Conservation (phyloP, 192 early-diverging fungal species). For the Jimgerdemannia lactiflua region DNA sequence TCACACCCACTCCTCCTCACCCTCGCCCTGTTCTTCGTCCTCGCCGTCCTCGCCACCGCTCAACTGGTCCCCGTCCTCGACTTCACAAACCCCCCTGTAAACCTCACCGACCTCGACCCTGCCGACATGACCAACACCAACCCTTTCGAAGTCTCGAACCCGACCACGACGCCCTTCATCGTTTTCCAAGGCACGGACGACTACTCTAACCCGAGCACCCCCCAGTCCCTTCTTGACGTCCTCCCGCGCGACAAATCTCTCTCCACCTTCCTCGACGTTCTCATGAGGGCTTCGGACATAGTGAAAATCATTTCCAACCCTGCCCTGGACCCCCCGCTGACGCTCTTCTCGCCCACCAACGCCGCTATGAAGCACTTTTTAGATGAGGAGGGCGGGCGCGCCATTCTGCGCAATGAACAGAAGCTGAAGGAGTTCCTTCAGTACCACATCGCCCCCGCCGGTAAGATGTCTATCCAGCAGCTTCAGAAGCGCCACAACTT, state of each 20-base stretch:
- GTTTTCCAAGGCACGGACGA: conserved; percentile 1
- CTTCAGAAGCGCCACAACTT: conserved; percentile 10
- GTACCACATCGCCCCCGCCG: conserved; percentile 25
- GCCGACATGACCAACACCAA: not conserved
- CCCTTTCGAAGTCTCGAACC: not conserved
- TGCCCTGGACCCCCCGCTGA: conserved; percentile 16
- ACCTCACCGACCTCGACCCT: not conserved
- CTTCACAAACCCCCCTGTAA: not conserved
- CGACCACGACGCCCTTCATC: not conserved
- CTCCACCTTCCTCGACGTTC: conserved; percentile 31
- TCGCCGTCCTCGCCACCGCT: not conserved
- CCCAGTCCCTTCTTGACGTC: conserved; percentile 30
- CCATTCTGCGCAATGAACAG: not conserved
- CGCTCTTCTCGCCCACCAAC: conserved; percentile 30
- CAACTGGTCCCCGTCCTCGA: not conserved
- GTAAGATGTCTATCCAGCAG: conserved; percentile 4
- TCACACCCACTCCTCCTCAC: too few relatives aligned
- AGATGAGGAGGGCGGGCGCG: conserved; percentile 1
- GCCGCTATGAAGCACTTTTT: conserved; percentile 19
- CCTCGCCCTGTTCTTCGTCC: not conserved
- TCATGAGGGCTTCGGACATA: conserved; percentile 23
- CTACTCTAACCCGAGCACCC: not conserved
- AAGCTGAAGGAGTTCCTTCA: conserved; percentile 19
- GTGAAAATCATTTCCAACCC: conserved; percentile 18
- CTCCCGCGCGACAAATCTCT: conserved; percentile 24